These are phyloP conservation scores for Dictyophora rubrovolvata DNA, from an alignment of 768 basidiomycete species.

Conservation along the genomic window DNA sequence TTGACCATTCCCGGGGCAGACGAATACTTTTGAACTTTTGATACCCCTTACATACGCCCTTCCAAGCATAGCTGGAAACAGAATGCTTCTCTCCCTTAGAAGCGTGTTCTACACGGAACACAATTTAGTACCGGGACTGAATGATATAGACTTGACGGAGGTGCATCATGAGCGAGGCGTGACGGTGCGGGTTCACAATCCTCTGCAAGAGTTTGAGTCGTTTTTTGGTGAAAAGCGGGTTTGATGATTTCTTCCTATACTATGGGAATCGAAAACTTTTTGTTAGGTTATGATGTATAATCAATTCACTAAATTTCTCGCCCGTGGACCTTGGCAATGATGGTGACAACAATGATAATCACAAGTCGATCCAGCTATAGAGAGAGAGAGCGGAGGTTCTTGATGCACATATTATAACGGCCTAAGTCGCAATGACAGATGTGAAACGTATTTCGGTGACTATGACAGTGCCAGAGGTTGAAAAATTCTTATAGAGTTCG, in stretches of 20 bases:
- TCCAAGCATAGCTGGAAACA: slow-evolving; percentile 6
- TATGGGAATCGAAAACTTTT: not conserved
- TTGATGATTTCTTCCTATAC: not conserved
- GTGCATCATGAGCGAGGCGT: not conserved
- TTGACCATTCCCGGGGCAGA: not conserved
- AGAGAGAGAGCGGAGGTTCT: too few relatives aligned
- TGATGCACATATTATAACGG: too few relatives aligned
- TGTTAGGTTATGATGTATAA: not conserved
- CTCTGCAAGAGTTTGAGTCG: slow-evolving; percentile 7
- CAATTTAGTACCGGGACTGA: not conserved
- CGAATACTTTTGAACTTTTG: slow-evolving; percentile 1
- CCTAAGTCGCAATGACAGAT: too few relatives aligned
- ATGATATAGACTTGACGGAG: slow-evolving; percentile 3
- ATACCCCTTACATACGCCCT: slow-evolving; percentile 7
- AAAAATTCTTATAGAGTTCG: too few relatives aligned
- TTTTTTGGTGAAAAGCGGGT: slow-evolving; percentile 3
- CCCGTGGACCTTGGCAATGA: too few relatives aligned
- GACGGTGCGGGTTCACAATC: slow-evolving; percentile 3
- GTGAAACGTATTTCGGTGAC: too few relatives aligned
- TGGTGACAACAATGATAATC: too few relatives aligned
- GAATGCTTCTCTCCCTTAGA: slow-evolving; percentile 6
- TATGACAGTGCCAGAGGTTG: too few relatives aligned
- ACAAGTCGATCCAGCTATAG: too few relatives aligned
- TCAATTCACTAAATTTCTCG: too few relatives aligned
- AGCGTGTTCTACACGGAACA: slow-evolving; percentile 5